Base-by-base conservation (phyloP, 768 basidiomycete genomes). In the Amanita fuliginea region DNA sequence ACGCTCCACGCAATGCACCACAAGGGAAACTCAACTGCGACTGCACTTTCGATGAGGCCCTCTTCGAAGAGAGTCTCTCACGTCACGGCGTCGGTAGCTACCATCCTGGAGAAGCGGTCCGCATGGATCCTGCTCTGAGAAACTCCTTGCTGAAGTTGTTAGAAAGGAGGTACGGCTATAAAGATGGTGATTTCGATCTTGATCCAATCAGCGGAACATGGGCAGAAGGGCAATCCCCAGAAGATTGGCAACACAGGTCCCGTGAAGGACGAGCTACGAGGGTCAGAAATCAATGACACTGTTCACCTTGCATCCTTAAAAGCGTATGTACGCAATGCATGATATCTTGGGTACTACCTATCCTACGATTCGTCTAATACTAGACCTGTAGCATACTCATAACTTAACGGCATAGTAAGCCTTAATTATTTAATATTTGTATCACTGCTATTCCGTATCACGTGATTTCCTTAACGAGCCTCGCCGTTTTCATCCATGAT, bases 111-210 rank as follows among this genome's bases (percentile, higher is more conserved):
- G 89, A 90, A 62, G 81, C 64, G 49, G 88, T 91, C 44, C 81
- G 88, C 59, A 91, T 92, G 87, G 88, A 92, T 58, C 88, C 88
- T 8, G 86, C 83, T 32, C 67, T 92, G 51, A 77, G 88, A 35
- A 90, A 90, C 53, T 85, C 87, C 24, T 74, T 91, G 40, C 71
- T 91, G 53, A 76, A 71, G 63, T 68, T 92, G 28, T 67, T 92
- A 28, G 71, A 88, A 61, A 59, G 75, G 55, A 76, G 87, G 35
- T 92, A 86, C 59, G 76, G 74, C 22, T 92, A 92, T 64, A 75
- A 75, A 48, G 88, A 92, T 62, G 88, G 88, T 1, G 88, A 92
- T 59, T 92, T 92, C 56, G 89, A 92, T 57, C 75, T 81, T 42
- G 76, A 87, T 54, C 64, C 80, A 0, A 51, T 62, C 36, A 76